These are phyloP conservation scores for Claviceps maximensis DNA, from an alignment of 2,329 filamentous ascomycete genomes.

Conservation along the genomic window DNA sequence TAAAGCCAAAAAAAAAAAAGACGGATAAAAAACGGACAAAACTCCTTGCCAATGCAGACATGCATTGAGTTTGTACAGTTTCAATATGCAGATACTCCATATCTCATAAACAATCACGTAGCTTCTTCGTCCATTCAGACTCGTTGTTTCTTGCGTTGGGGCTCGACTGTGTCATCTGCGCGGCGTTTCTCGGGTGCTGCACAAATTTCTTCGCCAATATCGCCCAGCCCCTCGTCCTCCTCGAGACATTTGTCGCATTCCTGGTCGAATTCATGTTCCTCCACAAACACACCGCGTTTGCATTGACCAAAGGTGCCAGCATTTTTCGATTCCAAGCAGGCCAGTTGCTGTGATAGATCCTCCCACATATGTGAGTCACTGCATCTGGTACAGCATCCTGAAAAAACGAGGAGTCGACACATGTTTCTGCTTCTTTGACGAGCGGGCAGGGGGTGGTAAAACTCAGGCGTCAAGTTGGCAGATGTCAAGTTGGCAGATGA, in stretches of 20 bases:
- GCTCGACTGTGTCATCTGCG: conserved; percentile 9
- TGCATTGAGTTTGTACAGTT: background rate
- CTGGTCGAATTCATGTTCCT: conserved; percentile 33
- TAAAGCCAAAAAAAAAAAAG: background rate
- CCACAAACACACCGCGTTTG: conserved; percentile 24
- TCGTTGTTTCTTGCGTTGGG: conserved; percentile 18
- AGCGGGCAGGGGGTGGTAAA: no score
- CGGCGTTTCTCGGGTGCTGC: conserved; percentile 8
- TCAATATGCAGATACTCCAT: background rate
- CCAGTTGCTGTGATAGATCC: conserved; percentile 31
- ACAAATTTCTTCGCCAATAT: conserved; percentile 20
- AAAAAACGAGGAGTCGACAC: conserved; percentile 34
- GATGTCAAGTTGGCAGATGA: background rate
- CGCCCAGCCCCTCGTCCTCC: conserved; percentile 29
- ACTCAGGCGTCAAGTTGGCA: background rate
- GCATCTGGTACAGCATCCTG: conserved; percentile 31
- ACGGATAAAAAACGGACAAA: background rate
- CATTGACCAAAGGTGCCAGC: conserved; percentile 31
- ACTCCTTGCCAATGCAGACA: conserved; percentile 4
- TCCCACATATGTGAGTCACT: conserved; percentile 27
- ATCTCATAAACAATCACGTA: background rate
- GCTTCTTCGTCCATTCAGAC: conserved; percentile 11
- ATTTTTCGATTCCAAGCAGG: conserved; percentile 37
- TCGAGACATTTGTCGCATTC: conserved; percentile 32
- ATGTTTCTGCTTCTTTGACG: conserved; percentile 19